Base-by-base conservation (phyloP, 1,139 yeast species). In the Candida sojae region DNA sequence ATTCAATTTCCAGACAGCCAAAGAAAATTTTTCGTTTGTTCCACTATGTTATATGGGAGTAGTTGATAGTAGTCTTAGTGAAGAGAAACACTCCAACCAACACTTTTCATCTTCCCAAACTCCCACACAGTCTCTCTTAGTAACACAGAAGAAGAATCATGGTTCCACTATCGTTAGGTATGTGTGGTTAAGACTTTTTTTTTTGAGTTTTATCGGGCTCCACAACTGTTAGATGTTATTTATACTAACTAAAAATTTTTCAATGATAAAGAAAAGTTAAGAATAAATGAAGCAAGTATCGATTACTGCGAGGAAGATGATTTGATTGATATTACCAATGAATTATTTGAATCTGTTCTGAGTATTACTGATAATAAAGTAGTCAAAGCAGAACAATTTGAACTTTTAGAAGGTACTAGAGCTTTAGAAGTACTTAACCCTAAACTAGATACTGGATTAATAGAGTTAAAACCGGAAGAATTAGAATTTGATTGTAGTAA, bases 321-420 rank as follows among this genome's bases (percentile, higher is more conserved):
- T 2, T 61, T 62, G 46, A 62, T 72, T 9, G 86, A 82, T 53
- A 70, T 82, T 28, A 82, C 86, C 0, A 58, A 63, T 2, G 56
- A 62, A 26, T 56, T 82, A 28, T 66, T 70, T 36, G 53, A 55
- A 2, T 66, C 77, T 32, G 56, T 75, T 25, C 49, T 54, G 10
- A 52, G 53, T 5, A 62, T 81, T 39, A 58, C 64, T 32, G 67
- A 73, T 32, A 60, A 62, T 35, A 70, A 70, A 42, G 83, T 87
- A 17, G 76, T 82, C 4, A 81, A 82, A 57, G 73, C 79, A 2
- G 72, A 78, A 0, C 61, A 65, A 35, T 86, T 86, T 62, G 80
- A 84, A 51, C 64, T 86, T 35, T 71, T 86, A 48, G 89, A 85
- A 57, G 92, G 92, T 0, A 85, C 95, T 0, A 80, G 88, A 56